Base-by-base conservation (phyloP, 192 early-diverging fungal species). In the Coemansia sp. region DNA sequence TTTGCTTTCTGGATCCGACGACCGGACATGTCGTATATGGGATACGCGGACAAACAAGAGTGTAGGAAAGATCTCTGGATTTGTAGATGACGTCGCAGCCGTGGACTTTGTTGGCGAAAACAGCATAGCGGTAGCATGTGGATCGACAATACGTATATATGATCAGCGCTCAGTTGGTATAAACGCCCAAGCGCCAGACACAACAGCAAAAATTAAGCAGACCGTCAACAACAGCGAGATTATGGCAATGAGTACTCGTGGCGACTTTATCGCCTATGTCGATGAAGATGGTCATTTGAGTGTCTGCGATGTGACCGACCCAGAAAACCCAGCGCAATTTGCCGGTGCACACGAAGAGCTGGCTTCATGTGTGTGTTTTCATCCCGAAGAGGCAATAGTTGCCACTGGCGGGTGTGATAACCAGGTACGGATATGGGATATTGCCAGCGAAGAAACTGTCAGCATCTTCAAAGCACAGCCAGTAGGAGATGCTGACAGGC, bases 241-340 rank as follows among this genome's bases (percentile, higher is more conserved):
- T 6, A 65, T 74, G 46, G 68, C 57, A 5, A 50, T 71, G 4
- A 71, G 72, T 26, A 58, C 68, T 6, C 71, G 77, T 18, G 77
- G 77, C 4, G 77, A 80, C 50, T 80, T 80, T 71, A 58, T 74
- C 11, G 77, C 77, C 23, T 67, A 61, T 55, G 77, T 80, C 10
- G 77, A 80, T 23, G 77, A 74, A 3, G 60, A 68, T 26, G 77
- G 77, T 5, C 40, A 17, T 18, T 1, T 66, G 36, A 52, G 65
- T 8, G 63, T 74, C 1, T 51, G 55, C 42, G 77, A 80, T 40
- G 46, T 66, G 5, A 70, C 70, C 5, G 76, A 79, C 21, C 34
- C 66, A 3, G 55, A 28, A 36, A 47, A 25, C 2, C 56, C 42
- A 7, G 52, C 28, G n/a, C 42, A 20, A n/a, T 68, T 74, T 28